These are phyloP conservation scores for Podospora sp. DNA, from an alignment of 495 filamentous ascomycete genomes.

Conservation along the genomic window DNA sequence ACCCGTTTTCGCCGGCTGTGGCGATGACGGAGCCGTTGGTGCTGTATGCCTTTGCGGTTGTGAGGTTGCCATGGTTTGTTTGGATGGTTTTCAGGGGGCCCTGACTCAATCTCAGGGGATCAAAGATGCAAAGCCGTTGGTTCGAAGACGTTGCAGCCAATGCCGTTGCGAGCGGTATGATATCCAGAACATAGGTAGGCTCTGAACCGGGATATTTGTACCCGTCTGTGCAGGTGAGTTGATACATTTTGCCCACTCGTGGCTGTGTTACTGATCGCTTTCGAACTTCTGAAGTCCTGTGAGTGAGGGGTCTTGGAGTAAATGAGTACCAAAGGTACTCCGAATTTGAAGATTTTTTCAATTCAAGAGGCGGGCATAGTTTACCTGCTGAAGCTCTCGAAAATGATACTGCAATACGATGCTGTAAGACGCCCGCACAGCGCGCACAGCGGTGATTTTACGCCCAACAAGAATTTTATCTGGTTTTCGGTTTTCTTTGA, in stretches of 20 bases:
- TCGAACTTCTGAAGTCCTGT: background rate
- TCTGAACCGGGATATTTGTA: conserved; percentile 47
- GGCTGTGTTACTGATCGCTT: background rate
- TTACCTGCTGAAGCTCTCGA: too few relatives aligned
- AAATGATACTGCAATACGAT: too few relatives aligned
- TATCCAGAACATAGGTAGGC: conserved; percentile 54
- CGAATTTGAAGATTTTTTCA: background rate
- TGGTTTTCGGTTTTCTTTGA: background rate
- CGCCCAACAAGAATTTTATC: too few relatives aligned
- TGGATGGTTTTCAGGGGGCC: conserved; percentile 45
- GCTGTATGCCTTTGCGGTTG: conserved; percentile 55
- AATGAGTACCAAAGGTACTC: background rate
- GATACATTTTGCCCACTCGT: conserved; percentile 45
- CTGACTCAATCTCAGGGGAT: conserved; percentile 48
- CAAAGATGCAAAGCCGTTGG: conserved; percentile 59
- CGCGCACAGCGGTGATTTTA: too few relatives aligned
- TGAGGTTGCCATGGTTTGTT: conserved; percentile 57
- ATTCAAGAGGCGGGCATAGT: background rate
- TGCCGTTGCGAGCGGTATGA: conserved; percentile 48
- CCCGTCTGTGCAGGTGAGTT: conserved; percentile 43
- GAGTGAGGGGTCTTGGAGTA: background rate
- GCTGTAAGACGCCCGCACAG: too few relatives aligned
- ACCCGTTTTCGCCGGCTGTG: conserved; percentile 66
- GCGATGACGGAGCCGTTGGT: conserved; percentile 46
- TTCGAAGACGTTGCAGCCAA: conserved; percentile 55